Evolutionary conservation across 179 eudicot species (phyloP).

Genomic region (Heliamphora pulchella): DNA sequence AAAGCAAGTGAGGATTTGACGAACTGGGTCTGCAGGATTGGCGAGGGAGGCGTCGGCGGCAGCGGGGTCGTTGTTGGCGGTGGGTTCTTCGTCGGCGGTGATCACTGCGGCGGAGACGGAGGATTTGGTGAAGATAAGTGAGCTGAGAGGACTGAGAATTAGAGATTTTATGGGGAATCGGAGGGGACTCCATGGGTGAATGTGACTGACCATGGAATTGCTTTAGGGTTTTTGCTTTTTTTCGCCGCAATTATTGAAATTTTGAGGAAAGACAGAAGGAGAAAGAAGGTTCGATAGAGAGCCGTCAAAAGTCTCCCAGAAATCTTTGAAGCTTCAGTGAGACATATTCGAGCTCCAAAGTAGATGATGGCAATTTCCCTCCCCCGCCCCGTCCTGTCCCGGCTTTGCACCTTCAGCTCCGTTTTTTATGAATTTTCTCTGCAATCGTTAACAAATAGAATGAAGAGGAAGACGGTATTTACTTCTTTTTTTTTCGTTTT

Average conservation of each 20-base stretch:
- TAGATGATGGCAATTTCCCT: too few relatives aligned
- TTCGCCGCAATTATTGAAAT: neutral
- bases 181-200: slow-evolving; percentile 26
- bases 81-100: slow-evolving; percentile 23
- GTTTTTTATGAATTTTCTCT: too few relatives aligned
- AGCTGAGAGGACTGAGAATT: slow-evolving; percentile 12
- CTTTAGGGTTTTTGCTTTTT: neutral
- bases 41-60: neutral
- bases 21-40: slow-evolving; percentile 9
- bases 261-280: slow-evolving; percentile 7
- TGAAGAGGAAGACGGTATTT: too few relatives aligned
- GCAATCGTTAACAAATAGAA: too few relatives aligned
- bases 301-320: too few relatives aligned
- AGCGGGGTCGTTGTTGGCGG: slow-evolving; percentile 16
- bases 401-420: too few relatives aligned
- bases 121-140: slow-evolving; percentile 25
- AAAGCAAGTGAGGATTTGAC: slow-evolving; percentile 28
- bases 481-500: too few relatives aligned
- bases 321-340: too few relatives aligned
- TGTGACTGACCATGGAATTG: slow-evolving; percentile 18
- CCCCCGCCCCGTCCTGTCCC: too few relatives aligned
- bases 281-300: neutral
- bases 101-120: slow-evolving; percentile 23
- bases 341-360: too few relatives aligned
- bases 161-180: slow-evolving; percentile 19